Base-by-base conservation (phyloP, 768 basidiomycete species). In the Dictyophora rubrovolvata region DNA sequence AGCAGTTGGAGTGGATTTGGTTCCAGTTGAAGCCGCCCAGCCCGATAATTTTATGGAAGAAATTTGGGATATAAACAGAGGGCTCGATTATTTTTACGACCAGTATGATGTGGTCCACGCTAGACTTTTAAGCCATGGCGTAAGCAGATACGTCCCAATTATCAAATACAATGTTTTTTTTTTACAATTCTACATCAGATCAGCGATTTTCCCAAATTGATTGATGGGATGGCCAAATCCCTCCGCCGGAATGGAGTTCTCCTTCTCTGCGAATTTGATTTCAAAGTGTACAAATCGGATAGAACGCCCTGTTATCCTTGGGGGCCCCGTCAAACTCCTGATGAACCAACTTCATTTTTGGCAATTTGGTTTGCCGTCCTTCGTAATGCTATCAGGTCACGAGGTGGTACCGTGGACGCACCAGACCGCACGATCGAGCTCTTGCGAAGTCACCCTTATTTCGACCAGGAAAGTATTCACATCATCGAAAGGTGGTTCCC, bases 1-100 rank as follows among this genome's bases (percentile, higher is more conserved):
- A 62, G 78, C 80, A 21, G 84, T 90, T 33, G 89, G 84, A 36
- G 86, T 37, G 17, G 58, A 56, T 28, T 52, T 55, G 54, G 35
- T 52, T 60, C 55, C 34, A 60, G 21, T 48, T 21, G 52, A 87
- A 70, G 80, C 70, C 81, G 51, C 67, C 74, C 35, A 83, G 88
- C 80, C 88, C 86, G 37, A 72, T 72, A 48, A 89, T 89, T 67
- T 79, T 80, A 70, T 81, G 86, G 85, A 87, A 84, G 87, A 90
- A 69, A 79, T 89, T 10, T 89, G 90, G 67, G 89, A 91, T 68
- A 83, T 90, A 68, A 91, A 91, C 70, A 79, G 89, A 17, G 88
- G 89, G 2, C 73, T 91, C 21, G 86, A 89, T 64, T 87, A 91
- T 70, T 90, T 84, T 68, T 87, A 85, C 65, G 84, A 84, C 10